Percentiles rank a stretch among this genome's conserved stretches.
phyloP scores from a whole-genome alignment of 768 basidiomycete species.

The Chalciporus pseudorubinellus region DNA sequence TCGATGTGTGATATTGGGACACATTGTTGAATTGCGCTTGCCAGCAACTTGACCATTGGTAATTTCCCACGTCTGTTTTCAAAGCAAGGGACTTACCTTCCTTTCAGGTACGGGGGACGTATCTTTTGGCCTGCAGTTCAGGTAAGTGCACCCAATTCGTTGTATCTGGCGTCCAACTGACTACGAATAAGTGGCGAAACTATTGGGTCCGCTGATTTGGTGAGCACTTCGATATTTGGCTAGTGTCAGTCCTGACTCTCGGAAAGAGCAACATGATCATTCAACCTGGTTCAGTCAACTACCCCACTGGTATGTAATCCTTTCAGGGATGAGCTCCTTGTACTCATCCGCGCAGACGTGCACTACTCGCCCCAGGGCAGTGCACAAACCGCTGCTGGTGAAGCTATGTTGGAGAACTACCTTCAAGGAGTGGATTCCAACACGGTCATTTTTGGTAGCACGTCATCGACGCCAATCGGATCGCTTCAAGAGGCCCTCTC shows the following conservation, averaged over 20 bases:
- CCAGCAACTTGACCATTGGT: slow-evolving; percentile 40
- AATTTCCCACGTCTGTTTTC: neutral
- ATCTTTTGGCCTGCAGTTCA: slow-evolving; percentile 55
- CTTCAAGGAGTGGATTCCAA: slow-evolving; percentile 59
- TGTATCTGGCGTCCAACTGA: neutral
- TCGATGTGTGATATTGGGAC: neutral
- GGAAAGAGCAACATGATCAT: slow-evolving; percentile 53
- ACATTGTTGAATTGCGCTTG: neutral
- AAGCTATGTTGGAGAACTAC: slow-evolving; percentile 59
- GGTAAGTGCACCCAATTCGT: slow-evolving; percentile 34
- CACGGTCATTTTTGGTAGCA: slow-evolving; percentile 55
- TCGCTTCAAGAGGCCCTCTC: slow-evolving; percentile 63
- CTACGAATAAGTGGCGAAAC: slow-evolving; percentile 40
- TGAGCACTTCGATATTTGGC: slow-evolving; percentile 22
- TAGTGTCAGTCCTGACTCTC: slow-evolving; percentile 1
- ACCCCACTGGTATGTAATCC: slow-evolving; percentile 47
- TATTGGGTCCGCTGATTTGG: slow-evolving; percentile 60
- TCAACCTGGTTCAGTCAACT: slow-evolving; percentile 53
- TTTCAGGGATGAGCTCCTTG: neutral
- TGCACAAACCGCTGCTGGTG: slow-evolving; percentile 50
- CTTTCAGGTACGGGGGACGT: slow-evolving; percentile 61
- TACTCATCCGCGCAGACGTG: slow-evolving; percentile 42
- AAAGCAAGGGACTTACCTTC: slow-evolving; percentile 34
- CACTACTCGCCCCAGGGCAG: slow-evolving; percentile 57
- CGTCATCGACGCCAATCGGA: slow-evolving; percentile 53